phyloP scores from a whole-genome alignment of 2,329 filamentous ascomycete genomes.

The Epichloe sibirici region DNA sequence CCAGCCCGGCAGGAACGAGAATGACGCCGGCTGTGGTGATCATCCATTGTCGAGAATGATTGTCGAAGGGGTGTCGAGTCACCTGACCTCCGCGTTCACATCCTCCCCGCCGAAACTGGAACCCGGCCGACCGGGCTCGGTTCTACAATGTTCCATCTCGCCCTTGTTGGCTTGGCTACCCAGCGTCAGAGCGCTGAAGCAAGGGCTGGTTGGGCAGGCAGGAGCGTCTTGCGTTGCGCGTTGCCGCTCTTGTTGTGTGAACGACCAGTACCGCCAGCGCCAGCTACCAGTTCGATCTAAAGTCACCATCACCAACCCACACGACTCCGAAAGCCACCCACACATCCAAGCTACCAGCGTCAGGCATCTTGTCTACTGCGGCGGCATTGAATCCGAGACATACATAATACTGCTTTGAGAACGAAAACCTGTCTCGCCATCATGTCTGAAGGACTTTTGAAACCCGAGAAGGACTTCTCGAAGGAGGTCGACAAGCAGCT shows the following conservation, averaged over 20 bases:
- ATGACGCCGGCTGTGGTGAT: background rate
- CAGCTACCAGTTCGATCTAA: constrained; percentile 10
- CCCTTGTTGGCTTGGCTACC: constrained; percentile 11
- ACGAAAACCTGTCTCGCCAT: constrained; percentile 9
- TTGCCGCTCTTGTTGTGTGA: constrained; percentile 15
- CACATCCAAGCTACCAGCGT: background rate
- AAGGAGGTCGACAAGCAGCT: constrained; percentile 91
- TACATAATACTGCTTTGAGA: background rate
- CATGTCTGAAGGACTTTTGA: constrained; percentile 76
- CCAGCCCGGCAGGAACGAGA: background rate
- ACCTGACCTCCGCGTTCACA: background rate
- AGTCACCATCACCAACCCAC: constrained; percentile 10
- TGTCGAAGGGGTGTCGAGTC: background rate
- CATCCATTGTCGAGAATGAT: background rate
- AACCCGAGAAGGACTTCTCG: constrained; percentile 97
- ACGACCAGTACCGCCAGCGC: constrained; percentile 12
- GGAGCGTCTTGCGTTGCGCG: constrained; percentile 24
- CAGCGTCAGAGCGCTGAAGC: constrained; percentile 1
- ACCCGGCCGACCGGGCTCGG: constrained; percentile 3
- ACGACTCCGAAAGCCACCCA: background rate
- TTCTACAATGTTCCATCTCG: constrained; percentile 22
- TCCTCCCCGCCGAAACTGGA: background rate
- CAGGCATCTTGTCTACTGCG: background rate
- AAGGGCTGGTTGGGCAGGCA: constrained; percentile 16
- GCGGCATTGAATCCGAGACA: background rate